A percentile compares a stretch with the other conserved stretches of the same genome.
phyloP scores from a whole-genome alignment of 768 basidiomycete genomes.

The Mycena capillaripes region DNA sequence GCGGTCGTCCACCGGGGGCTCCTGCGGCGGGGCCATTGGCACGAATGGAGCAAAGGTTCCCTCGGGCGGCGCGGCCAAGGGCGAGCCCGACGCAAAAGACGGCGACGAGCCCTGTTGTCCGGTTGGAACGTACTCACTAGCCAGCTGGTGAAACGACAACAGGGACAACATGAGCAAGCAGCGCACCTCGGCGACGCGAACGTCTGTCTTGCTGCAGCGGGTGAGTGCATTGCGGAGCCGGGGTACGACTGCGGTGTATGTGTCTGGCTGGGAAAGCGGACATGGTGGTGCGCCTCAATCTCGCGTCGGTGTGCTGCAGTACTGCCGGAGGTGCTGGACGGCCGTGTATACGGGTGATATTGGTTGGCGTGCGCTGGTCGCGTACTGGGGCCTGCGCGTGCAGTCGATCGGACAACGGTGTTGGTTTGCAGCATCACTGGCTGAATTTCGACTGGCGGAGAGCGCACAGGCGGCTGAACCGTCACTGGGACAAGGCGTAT shows the following conservation, averaged over 20 bases:
- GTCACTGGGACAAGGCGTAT: constrained; percentile 46
- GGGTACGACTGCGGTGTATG: constrained; percentile 24
- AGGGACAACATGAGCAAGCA: constrained; percentile 21
- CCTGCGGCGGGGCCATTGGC: constrained; percentile 22
- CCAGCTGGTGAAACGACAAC: not conserved
- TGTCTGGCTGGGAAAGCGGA: constrained; percentile 39
- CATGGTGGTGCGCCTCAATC: no score
- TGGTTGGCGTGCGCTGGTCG: constrained; percentile 34
- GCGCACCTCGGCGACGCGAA: constrained; percentile 38
- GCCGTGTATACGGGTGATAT: constrained; percentile 32
- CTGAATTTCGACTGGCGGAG: constrained; percentile 40
- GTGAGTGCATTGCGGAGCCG: constrained; percentile 36
- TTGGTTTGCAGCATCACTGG: constrained; percentile 40
- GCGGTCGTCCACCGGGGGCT: constrained; percentile 29
- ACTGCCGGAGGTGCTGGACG: constrained; percentile 7
- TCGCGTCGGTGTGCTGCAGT: no score
- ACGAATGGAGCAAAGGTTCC: constrained; percentile 6
- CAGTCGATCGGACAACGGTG: constrained; percentile 25
- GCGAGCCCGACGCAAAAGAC: constrained; percentile 9
- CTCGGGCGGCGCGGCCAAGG: constrained; percentile 10
- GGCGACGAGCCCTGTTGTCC: constrained; percentile 17
- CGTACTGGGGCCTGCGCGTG: constrained; percentile 17
- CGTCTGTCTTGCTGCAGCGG: constrained; percentile 33
- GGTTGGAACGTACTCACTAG: not conserved
- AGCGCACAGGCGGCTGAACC: constrained; percentile 38